These are phyloP conservation scores for Apiotrichum domesticum DNA, from an alignment of 1,284 basidiomycete species.

Conservation along the genomic window DNA sequence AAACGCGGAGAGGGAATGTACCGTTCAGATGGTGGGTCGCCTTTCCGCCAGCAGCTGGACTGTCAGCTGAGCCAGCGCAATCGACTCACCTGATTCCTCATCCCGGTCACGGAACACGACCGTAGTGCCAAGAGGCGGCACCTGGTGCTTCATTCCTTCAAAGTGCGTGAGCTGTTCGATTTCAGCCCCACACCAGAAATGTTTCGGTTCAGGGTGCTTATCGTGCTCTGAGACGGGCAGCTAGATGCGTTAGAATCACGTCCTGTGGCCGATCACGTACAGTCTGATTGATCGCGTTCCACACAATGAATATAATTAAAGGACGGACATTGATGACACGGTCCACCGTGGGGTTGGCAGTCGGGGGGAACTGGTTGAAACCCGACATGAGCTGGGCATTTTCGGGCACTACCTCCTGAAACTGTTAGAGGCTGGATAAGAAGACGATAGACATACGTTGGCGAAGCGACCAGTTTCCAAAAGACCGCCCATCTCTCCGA, in stretches of 20 bases:
- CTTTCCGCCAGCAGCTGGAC: conserved; percentile 16
- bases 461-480: conserved; percentile 30
- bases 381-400: conserved; percentile 33
- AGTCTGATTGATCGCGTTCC: conserved; percentile 82
- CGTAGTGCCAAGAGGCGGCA: conserved; percentile 40
- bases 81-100: conserved; percentile 14
- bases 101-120: conserved; percentile 31
- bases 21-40: conserved; percentile 20
- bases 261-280: conserved; percentile 49
- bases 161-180: conserved; percentile 62
- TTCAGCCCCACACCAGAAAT: conserved; percentile 67
- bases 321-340: conserved; percentile 61
- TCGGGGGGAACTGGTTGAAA: conserved; percentile 18
- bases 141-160: conserved; percentile 39
- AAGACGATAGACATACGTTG: not conserved
- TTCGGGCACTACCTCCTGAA: conserved; percentile 22
- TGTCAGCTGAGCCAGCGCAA: not conserved
- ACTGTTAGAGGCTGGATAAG: conserved; percentile 1
- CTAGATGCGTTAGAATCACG: conserved; percentile 44
- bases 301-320: conserved; percentile 71
- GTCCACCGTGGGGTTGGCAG: conserved; percentile 24
- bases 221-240: conserved; percentile 56
- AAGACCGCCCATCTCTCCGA: conserved; percentile 58
- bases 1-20: conserved; percentile 53
- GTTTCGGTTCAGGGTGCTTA: conserved; percentile 59